A percentile compares a stretch with the other conserved stretches of the same genome.
These are phyloP conservation scores for Asterella californica DNA, from an alignment of 225 moss, liverwort and hornwort species.

Conservation along the genomic window DNA sequence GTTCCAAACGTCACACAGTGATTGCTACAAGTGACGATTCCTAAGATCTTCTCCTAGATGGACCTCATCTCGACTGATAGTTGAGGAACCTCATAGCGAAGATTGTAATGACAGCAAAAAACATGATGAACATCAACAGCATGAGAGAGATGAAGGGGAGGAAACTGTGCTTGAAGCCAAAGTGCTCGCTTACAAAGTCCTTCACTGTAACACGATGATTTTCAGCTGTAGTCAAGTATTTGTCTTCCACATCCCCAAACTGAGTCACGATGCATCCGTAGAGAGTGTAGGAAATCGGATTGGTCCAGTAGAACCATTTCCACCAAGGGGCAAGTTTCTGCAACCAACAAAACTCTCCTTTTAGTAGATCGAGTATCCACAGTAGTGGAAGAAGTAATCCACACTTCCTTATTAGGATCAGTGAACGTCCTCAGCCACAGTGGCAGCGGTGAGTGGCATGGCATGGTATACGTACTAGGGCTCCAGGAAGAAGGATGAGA, in stretches of 20 bases:
- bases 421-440: too few relatives aligned
- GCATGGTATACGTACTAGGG: too few relatives aligned
- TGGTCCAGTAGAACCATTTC: constrained; percentile 28
- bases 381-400: too few relatives aligned
- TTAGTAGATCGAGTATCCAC: too few relatives aligned
- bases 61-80: constrained; percentile 28
- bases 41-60: background rate
- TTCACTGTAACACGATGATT: background rate
- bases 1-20: background rate
- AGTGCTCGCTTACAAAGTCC: background rate
- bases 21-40: background rate
- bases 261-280: constrained; percentile 30
- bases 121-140: constrained; percentile 18
- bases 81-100: constrained; percentile 36
- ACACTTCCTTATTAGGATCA: too few relatives aligned
- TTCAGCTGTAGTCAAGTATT: background rate
- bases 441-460: too few relatives aligned
- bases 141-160: constrained; percentile 28
- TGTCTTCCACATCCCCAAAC: constrained; percentile 21
- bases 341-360: background rate
- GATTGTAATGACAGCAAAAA: constrained; percentile 31
- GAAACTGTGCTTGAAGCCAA: constrained; percentile 29
- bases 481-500: background rate
- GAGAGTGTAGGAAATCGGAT: constrained; percentile 25
- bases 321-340: constrained; percentile 27